A percentile compares a stretch with the other conserved stretches of the same genome.
These are phyloP conservation scores for Cystobasidium ongulense DNA, from an alignment of 768 basidiomycete species.

Conservation along the genomic window DNA sequence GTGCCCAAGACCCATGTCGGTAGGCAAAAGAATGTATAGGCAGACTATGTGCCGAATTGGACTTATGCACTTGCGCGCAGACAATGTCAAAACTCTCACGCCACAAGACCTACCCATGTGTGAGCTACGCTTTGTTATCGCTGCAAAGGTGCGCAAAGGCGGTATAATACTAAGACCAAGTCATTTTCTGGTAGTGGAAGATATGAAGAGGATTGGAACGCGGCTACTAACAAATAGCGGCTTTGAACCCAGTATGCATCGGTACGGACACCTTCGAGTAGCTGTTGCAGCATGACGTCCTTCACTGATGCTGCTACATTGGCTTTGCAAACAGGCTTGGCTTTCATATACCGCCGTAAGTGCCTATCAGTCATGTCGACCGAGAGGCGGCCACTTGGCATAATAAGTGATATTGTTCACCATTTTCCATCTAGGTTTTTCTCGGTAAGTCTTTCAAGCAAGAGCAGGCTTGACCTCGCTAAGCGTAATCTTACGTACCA, in stretches of 20 bases:
- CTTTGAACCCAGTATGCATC: conserved; percentile 45
- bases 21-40: conserved; percentile 28
- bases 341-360: conserved; percentile 65
- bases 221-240: conserved; percentile 51
- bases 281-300: neutral
- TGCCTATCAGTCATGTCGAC: no score
- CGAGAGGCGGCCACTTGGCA: no score
- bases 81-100: conserved; percentile 53
- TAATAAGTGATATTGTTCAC: neutral
- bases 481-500: neutral
- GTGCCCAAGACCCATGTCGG: conserved; percentile 47
- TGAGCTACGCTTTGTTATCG: conserved; percentile 42
- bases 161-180: neutral
- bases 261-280: conserved; percentile 50
- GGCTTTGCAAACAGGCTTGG: conserved; percentile 53
- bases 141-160: neutral
- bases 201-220: conserved; percentile 54
- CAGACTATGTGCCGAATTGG: neutral
- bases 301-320: neutral
- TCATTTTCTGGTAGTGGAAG: conserved; percentile 45
- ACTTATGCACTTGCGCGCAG: conserved; percentile 48
- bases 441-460: conserved; percentile 43
- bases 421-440: conserved; percentile 49
- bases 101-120: conserved; percentile 52
- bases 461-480: neutral